A percentile compares a stretch with the other conserved stretches of the same genome.
Evolutionary conservation across 192 early-diverging fungal genomes (phyloP).

Genomic region (Oehlia diaphana): DNA sequence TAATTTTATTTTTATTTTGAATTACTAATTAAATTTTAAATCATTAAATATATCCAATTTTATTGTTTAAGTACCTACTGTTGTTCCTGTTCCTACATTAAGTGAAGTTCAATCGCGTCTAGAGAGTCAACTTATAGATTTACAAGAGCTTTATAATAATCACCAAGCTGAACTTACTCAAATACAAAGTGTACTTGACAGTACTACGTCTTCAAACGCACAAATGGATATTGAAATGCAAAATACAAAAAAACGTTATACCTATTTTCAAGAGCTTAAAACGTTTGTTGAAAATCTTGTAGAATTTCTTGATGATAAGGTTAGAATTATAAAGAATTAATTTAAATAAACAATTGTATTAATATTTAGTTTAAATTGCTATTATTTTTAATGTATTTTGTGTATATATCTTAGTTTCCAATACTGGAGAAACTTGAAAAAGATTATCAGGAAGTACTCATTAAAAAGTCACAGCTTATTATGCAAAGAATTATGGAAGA

Average conservation of each 20-base stretch:
- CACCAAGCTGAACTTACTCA: constrained; percentile 44
- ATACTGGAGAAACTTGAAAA: constrained; percentile 52
- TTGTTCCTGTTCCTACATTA: constrained; percentile 41
- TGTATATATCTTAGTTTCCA: constrained; percentile 37
- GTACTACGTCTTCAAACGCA: constrained; percentile 26
- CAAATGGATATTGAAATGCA: constrained; percentile 44
- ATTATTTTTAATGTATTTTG: not conserved
- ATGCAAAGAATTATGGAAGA: constrained; percentile 41
- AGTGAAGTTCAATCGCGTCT: constrained; percentile 38
- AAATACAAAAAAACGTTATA: constrained; percentile 44
- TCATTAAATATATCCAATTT: not conserved
- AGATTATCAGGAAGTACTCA: constrained; percentile 42
- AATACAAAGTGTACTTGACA: constrained; percentile 36
- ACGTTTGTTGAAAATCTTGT: constrained; percentile 50
- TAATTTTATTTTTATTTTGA: not conserved
- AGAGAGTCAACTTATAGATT: constrained; percentile 29
- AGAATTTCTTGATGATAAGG: constrained; percentile 57
- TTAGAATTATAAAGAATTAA: constrained; percentile 17
- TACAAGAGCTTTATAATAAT: constrained; percentile 33
- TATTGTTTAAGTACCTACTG: constrained; percentile 42
- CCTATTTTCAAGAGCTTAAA: constrained; percentile 53
- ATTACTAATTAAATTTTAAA: not conserved
- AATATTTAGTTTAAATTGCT: too few relatives aligned
- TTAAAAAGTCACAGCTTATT: constrained; percentile 35
- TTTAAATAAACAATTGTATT: not conserved